These are phyloP conservation scores for Cryptosporidium ryanae DNA, from an alignment of 169 alveolate genomes.

Conservation along the genomic window DNA sequence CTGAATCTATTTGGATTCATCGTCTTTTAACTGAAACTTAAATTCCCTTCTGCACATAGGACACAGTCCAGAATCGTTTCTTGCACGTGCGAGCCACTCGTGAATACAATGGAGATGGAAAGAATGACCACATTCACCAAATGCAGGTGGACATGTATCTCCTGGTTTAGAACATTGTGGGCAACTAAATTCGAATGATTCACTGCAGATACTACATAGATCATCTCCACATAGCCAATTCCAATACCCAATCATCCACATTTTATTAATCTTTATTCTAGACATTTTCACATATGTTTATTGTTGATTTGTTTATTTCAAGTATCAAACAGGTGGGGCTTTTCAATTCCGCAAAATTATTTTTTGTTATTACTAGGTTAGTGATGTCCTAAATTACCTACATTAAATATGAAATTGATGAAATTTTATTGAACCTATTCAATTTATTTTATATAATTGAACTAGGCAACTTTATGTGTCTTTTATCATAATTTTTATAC, in stretches of 20 bases:
- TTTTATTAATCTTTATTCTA: constrained; percentile 81
- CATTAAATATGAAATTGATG: too few species aligned
- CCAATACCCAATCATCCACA: constrained; percentile 85
- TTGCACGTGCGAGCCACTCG: constrained; percentile 80
- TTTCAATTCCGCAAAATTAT: too few species aligned
- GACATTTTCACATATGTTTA: constrained; percentile 63
- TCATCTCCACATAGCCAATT: constrained; percentile 84
- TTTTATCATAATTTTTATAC: too few species aligned
- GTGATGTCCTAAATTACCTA: too few species aligned
- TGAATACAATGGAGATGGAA: constrained; percentile 86
- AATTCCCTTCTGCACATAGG: constrained; percentile 79
- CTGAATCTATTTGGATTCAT: background rate
- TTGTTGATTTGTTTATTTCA: too few species aligned
- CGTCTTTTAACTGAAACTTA: constrained; percentile 46
- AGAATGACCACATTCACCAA: constrained; percentile 86
- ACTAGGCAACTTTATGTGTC: too few species aligned
- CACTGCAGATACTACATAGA: constrained; percentile 84
- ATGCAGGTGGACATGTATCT: constrained; percentile 85
- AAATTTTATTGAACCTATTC: too few species aligned
- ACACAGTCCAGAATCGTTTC: constrained; percentile 75
- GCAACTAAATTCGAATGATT: constrained; percentile 83
- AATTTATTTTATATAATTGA: too few species aligned
- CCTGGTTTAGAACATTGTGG: constrained; percentile 85
- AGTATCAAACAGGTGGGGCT: too few species aligned
- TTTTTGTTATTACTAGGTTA: too few species aligned